These are phyloP conservation scores for Leccinum imitatum DNA, from an alignment of 768 basidiomycete species.

Conservation along the genomic window DNA sequence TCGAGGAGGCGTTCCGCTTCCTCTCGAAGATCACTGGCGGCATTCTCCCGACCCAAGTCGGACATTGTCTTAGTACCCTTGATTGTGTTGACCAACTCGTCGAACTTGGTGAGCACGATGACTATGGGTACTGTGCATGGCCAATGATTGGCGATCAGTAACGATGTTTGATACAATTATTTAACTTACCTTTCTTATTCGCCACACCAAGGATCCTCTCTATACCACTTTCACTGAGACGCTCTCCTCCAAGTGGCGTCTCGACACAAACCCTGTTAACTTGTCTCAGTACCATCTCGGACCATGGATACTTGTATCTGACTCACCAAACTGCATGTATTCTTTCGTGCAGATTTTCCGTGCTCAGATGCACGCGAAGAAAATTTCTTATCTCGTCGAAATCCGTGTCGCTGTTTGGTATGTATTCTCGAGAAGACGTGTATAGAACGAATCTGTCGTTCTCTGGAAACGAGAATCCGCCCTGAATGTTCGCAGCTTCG, in stretches of 20 bases:
- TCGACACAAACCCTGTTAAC: slow-evolving; percentile 6
- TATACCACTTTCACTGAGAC: slow-evolving; percentile 9
- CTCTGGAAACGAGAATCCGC: slow-evolving; percentile 1
- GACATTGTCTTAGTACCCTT: too few species aligned
- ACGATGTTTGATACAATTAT: not conserved
- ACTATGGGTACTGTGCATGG: slow-evolving; percentile 4
- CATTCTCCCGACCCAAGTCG: not conserved
- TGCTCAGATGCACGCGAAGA: not conserved
- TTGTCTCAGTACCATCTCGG: not conserved
- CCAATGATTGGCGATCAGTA: not conserved
- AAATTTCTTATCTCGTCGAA: slow-evolving; percentile 3
- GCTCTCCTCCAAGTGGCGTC: slow-evolving; percentile 6
- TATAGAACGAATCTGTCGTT: slow-evolving; percentile 8
- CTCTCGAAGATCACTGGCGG: not conserved
- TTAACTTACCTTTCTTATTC: slow-evolving; percentile 4
- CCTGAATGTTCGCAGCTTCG: not conserved
- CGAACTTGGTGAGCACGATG: slow-evolving; percentile 9
- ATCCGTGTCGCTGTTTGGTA: slow-evolving; percentile 9
- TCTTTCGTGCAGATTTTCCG: not conserved
- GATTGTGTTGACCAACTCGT: slow-evolving; percentile 1
- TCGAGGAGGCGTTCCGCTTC: not conserved
- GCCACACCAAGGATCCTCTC: slow-evolving; percentile 8
- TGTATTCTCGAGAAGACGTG: slow-evolving; percentile 4
- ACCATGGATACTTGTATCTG: not conserved
- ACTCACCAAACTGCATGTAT: slow-evolving; percentile 10